Base-by-base conservation (phyloP, 2,329 filamentous ascomycete genomes). In the Aspergillus quadrilineatus region DNA sequence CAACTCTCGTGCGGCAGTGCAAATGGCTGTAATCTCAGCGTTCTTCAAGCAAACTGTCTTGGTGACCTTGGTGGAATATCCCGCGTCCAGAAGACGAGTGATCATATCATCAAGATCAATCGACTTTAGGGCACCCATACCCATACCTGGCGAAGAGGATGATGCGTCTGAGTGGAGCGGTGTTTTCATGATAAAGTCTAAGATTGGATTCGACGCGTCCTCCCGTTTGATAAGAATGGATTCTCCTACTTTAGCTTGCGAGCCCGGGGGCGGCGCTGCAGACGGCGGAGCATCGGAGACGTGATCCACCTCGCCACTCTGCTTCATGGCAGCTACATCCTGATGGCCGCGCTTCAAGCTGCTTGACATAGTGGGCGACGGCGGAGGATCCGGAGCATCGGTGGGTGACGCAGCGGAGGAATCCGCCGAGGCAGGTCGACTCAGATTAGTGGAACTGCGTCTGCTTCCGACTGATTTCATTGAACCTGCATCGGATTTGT, bases 91-190 rank as follows among this genome's bases (percentile, higher is more conserved):
- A 43, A 99, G 83, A 43, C 94, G 87, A 67, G 92, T 92, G 71
- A 99, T 99, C 81, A 96, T 97, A 70, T 99, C 94, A 70, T 99
- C 94, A 30, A 99, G 80, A 71, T 99, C 94, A 65, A 94, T 90
- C 36, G 92, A 86, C 74, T 96, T 96, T 68, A 97, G 85, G 22
- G 95, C 90, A 54, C 89, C 86, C 82, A 97, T 95, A 60, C 90
- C 89, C 75, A 96, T 89, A 12, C 79, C 77, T 10, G 82, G 80
- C 4, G 82, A 83, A 1, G 77, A 71, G 32, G 75, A 77, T 26
- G 74, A 68, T 43, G 48, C 8, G 36, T 76, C 72, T 9, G 55
- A 52, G 42, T 59, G 46, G 14, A 72, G 60, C 4, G 73, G 70
- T 12, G 74, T 69, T 43, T 76, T 73, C 58, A 77, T 69, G 36